Conservation (phyloP, 441 rosid species). For the Capsella rubella region DNA sequence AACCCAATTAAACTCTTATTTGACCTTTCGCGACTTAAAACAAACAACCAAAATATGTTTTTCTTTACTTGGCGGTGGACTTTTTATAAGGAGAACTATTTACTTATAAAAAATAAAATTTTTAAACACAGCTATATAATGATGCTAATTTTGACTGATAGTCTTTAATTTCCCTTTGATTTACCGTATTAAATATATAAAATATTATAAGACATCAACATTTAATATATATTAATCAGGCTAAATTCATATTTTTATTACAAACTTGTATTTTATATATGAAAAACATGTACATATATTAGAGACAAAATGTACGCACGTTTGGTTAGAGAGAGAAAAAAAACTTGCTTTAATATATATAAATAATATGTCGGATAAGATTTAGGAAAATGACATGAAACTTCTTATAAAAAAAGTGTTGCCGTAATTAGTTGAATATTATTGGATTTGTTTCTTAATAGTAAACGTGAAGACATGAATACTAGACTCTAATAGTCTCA, state of each 20-base stretch:
- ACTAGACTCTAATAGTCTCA: background rate
- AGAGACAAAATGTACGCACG: background rate
- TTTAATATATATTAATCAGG: too few relatives aligned
- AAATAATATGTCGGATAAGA: background rate
- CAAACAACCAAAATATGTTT: background rate
- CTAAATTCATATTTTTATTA: too few relatives aligned
- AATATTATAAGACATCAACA: background rate
- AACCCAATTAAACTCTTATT: background rate
- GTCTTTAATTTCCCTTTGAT: background rate
- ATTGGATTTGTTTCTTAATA: background rate
- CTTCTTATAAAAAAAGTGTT: too few relatives aligned
- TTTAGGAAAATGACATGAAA: background rate
- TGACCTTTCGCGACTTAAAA: too few relatives aligned
- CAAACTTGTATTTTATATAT: too few relatives aligned
- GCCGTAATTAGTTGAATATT: background rate
- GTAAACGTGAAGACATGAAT: conserved; percentile 27
- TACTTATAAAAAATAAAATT: too few relatives aligned
- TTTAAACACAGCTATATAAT: background rate
- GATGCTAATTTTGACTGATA: background rate
- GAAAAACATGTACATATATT: too few relatives aligned
- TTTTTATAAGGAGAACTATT: background rate
- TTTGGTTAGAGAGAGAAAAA: background rate
- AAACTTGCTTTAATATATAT: too few relatives aligned
- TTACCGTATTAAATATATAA: background rate
- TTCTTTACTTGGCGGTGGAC: background rate